A percentile compares a stretch with the other conserved stretches of the same genome.
phyloP scores from a whole-genome alignment of 2,329 filamentous ascomycete genomes.

The Cadophora gregata region DNA sequence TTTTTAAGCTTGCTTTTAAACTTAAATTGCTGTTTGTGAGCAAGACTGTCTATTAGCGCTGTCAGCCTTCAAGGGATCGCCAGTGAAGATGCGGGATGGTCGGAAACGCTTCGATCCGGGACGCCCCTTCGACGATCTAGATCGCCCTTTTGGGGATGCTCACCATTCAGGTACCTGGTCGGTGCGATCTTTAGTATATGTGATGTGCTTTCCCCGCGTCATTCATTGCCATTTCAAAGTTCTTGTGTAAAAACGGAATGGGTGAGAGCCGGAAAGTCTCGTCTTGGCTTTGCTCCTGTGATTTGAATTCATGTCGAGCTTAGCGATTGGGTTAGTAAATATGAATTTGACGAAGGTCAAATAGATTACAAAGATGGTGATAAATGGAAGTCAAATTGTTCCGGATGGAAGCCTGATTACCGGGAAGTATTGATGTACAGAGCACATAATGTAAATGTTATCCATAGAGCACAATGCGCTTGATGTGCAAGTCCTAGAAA shows the following conservation, averaged over 20 bases:
- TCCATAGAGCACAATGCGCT: neutral
- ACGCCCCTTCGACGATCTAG: neutral
- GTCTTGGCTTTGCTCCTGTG: conserved; percentile 3
- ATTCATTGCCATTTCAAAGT: neutral
- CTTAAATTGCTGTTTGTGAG: too few species aligned
- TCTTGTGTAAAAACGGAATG: neutral
- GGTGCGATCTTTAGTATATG: neutral
- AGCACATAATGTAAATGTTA: conserved; percentile 8
- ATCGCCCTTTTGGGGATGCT: neutral
- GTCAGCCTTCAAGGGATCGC: neutral
- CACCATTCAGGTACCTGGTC: neutral
- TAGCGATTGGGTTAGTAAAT: neutral
- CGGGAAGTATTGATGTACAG: conserved; percentile 6
- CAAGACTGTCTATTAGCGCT: neutral
- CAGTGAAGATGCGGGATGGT: conserved; percentile 5
- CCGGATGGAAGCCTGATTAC: conserved; percentile 1
- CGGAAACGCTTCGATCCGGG: conserved; percentile 13
- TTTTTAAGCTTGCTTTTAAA: conserved; percentile 14
- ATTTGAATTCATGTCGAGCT: conserved; percentile 5
- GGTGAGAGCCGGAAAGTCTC: neutral
- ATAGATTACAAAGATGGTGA: neutral
- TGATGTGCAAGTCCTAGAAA: too few species aligned
- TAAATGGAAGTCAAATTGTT: neutral
- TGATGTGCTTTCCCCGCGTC: conserved; percentile 4
- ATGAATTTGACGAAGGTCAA: neutral